Base-by-base conservation (phyloP, 2,329 filamentous ascomycete species). In the Diaporthe helianthi region DNA sequence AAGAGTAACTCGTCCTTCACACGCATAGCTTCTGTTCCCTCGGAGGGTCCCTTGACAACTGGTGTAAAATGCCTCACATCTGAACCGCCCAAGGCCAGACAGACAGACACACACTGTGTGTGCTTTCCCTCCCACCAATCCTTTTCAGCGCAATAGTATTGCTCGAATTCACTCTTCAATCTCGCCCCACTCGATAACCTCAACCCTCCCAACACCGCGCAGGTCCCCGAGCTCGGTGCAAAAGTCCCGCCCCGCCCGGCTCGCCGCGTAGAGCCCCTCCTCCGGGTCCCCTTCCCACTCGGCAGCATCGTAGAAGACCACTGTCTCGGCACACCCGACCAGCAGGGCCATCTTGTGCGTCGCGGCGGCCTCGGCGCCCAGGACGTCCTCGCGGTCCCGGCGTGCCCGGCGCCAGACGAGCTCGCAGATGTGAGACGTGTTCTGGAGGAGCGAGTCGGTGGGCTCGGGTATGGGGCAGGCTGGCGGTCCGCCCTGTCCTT, bases 331-430 rank as follows among this genome's bases (percentile, higher is more conserved):
- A 74, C 76, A 79, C 22, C 71, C 73, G 8, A 79, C 65, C 33
- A 79, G 69, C 5, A 69, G 65, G 13, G 67, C 71, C 76, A 80
- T 79, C 52, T 73, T 75, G n/a, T 73, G 72, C 52, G 75, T 73
- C 13, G 76, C 75, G 51, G 71, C 38, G 17, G 73, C 74, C 72
- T 79, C 78, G 17, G 76, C 71, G 38, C 74, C 73, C 36, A 76
- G 73, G 9, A 79, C 76, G 41, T 76, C 63, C 13, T 75, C 70
- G 10, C 78, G 73, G 47, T 77, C 75, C n/a, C 75, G 74, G 53
- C 74, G 74, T 29, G 78, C 75, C 19, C 75, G 75, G 13, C 70
- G 71, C 78, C 77, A 80, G 4, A 79, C 60, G 69, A 76, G 72
- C 46, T 71, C 73, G 72, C 77, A 78, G 44, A 80, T 78, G 44